Conservation (phyloP, 2,329 filamentous ascomycete species). For the Fonsecaea monophora region DNA sequence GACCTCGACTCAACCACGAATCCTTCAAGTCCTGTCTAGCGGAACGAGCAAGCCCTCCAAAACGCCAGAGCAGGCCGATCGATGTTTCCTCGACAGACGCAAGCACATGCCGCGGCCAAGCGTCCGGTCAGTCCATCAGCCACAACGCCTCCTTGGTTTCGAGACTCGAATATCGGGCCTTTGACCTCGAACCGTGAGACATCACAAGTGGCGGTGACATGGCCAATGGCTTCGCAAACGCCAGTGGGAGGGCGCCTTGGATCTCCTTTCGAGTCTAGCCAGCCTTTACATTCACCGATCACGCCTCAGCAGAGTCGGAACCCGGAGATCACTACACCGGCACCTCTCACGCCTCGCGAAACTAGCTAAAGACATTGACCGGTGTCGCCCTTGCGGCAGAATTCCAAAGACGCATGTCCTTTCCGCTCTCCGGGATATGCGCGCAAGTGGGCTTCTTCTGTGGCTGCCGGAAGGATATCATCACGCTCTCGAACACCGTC, state of each 20-base stretch:
- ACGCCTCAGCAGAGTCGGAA: slow-evolving; percentile 48
- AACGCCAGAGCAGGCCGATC: no score
- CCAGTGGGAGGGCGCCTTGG: slow-evolving; percentile 49
- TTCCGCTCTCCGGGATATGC: slow-evolving; percentile 73
- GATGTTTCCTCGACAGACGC: no score
- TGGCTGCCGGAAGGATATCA: slow-evolving; percentile 74
- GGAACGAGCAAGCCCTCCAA: no score
- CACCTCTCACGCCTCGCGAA: background rate
- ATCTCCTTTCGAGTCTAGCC: slow-evolving; percentile 51
- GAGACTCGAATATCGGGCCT: slow-evolving; percentile 68
- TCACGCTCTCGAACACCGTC: slow-evolving; percentile 66
- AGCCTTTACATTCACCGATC: slow-evolving; percentile 42
- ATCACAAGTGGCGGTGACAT: slow-evolving; percentile 72
- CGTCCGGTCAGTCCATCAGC: slow-evolving; percentile 71
- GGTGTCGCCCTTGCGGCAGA: slow-evolving; percentile 77
- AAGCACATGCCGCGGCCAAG: slow-evolving; percentile 54
- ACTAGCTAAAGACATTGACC: slow-evolving; percentile 40
- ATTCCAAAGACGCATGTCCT: slow-evolving; percentile 74
- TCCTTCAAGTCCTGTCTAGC: no score
- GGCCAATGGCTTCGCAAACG: slow-evolving; percentile 71
- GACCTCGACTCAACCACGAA: no score
- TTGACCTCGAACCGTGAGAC: slow-evolving; percentile 70
- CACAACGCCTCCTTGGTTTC: slow-evolving; percentile 72
- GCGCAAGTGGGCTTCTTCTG: slow-evolving; percentile 75
- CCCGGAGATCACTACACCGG: background rate